phyloP scores from a whole-genome alignment of 345 rosid genomes.

The Linum trigynum region DNA sequence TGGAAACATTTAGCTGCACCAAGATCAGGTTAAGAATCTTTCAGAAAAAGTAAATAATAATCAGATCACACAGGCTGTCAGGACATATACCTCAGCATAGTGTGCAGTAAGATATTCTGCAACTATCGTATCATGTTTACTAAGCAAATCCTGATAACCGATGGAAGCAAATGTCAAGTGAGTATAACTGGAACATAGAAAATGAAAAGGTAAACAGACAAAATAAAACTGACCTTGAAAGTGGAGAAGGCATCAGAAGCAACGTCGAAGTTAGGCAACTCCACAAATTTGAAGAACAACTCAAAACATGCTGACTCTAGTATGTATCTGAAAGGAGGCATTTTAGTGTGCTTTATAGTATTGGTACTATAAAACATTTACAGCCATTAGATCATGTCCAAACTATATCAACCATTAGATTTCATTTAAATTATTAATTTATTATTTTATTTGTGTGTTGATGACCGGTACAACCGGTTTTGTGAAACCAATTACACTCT shows the following conservation, averaged over 20 bases:
- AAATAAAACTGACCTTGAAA: constrained; percentile 60
- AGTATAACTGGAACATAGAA: constrained; percentile 9
- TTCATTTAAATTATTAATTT: too few relatives aligned
- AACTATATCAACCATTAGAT: too few relatives aligned
- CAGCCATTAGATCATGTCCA: too few relatives aligned
- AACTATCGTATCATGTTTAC: constrained; percentile 66
- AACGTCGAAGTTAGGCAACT: constrained; percentile 85
- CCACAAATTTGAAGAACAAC: constrained; percentile 94
- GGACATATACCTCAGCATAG: constrained; percentile 66
- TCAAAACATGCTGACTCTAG: constrained; percentile 89
- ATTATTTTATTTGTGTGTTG: too few relatives aligned
- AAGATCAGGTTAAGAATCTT: not conserved
- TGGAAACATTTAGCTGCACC: not conserved
- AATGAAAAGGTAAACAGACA: constrained; percentile 8
- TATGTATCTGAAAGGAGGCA: constrained; percentile 85
- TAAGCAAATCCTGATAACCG: constrained; percentile 72
- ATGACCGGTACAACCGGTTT: too few relatives aligned
- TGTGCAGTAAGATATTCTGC: constrained; percentile 70
- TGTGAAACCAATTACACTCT: too few relatives aligned
- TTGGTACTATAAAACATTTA: too few relatives aligned
- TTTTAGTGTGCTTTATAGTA: too few relatives aligned
- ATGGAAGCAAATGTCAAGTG: constrained; percentile 6
- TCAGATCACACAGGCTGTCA: not conserved
- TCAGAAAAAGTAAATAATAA: not conserved
- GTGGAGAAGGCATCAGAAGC: constrained; percentile 97